phyloP scores from a whole-genome alignment of 148 eudicot species.

The Fagopyrum esculentum region DNA sequence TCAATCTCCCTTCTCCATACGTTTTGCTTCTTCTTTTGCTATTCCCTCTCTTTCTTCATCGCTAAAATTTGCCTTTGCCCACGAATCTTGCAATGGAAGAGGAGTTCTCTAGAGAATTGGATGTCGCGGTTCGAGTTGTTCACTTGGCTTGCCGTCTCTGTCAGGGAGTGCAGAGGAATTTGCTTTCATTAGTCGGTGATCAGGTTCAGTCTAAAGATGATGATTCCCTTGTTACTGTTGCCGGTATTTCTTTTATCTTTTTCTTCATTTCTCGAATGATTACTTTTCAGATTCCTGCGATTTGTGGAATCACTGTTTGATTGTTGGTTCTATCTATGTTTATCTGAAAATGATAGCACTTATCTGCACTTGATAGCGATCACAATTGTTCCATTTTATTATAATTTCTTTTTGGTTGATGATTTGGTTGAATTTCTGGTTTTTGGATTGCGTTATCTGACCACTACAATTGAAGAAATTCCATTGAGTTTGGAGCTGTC shows the following conservation, averaged over 20 bases:
- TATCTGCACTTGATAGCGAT: background rate
- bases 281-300: background rate
- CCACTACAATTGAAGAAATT: background rate
- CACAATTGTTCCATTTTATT: background rate
- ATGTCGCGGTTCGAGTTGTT: slow-evolving; percentile 76
- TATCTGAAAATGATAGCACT: background rate
- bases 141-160: slow-evolving; percentile 81
- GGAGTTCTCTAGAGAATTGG: slow-evolving; percentile 46
- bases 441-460: background rate
- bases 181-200: slow-evolving; percentile 35
- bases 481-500: slow-evolving; percentile 6
- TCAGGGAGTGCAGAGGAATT: slow-evolving; percentile 46
- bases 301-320: slow-evolving; percentile 1
- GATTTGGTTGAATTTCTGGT: background rate
- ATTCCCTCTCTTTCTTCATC: background rate
- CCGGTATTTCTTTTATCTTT: slow-evolving; percentile 32
- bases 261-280: background rate
- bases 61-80: background rate
- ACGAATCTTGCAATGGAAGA: slow-evolving; percentile 27
- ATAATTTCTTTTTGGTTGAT: background rate
- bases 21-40: background rate
- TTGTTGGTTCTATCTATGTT: background rate
- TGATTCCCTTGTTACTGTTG: slow-evolving; percentile 87
- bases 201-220: slow-evolving; percentile 70
- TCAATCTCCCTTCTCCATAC: background rate